phyloP scores from a whole-genome alignment of 2,329 filamentous ascomycete species.

The Onygenales sp. region DNA sequence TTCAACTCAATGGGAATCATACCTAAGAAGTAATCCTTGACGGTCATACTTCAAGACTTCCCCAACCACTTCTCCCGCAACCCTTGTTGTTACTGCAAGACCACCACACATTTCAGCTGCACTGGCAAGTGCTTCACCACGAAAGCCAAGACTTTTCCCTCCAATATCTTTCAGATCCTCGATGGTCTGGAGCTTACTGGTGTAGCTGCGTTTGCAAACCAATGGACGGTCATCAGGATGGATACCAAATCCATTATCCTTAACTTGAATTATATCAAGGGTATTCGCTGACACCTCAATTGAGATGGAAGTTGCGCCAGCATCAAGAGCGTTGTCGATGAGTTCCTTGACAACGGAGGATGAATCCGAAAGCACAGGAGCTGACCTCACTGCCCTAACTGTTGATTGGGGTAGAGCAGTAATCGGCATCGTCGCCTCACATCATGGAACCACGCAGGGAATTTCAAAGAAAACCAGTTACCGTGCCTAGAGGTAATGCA shows the following conservation, averaged over 20 bases:
- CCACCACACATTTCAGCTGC: constrained; percentile 48
- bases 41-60: constrained; percentile 41
- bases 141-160: constrained; percentile 51
- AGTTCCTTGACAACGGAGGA: constrained; percentile 55
- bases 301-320: constrained; percentile 46
- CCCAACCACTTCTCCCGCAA: constrained; percentile 48
- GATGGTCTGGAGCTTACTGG: constrained; percentile 53
- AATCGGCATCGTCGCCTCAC: constrained; percentile 33
- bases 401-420: constrained; percentile 31
- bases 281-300: constrained; percentile 52
- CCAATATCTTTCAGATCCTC: constrained; percentile 48
- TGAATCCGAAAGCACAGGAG: constrained; percentile 48
- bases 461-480: not conserved
- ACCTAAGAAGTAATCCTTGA: constrained; percentile 41
- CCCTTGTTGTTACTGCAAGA: constrained; percentile 46
- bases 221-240: constrained; percentile 44
- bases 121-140: constrained; percentile 56
- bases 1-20: constrained; percentile 7
- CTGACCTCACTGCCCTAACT: constrained; percentile 46
- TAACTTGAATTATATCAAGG: constrained; percentile 53
- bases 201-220: constrained; percentile 50
- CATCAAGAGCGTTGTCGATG: constrained; percentile 59
- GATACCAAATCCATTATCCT: constrained; percentile 56
- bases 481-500: no score
- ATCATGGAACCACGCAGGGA: not conserved